These are phyloP conservation scores for Colletotrichum spinosum DNA, from an alignment of 2,329 filamentous ascomycete genomes.

Conservation along the genomic window DNA sequence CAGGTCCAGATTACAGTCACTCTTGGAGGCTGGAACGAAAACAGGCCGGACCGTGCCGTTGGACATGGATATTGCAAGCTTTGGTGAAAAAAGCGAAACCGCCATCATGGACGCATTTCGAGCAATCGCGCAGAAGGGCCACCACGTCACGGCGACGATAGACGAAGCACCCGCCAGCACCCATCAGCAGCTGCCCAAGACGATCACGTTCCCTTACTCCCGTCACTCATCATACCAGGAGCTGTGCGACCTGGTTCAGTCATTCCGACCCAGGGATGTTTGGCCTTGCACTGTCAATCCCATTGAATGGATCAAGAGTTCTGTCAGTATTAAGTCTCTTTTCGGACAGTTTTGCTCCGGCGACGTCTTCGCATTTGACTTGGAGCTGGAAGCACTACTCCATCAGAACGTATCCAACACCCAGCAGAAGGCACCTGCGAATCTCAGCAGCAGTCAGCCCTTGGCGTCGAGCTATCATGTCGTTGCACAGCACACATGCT, in stretches of 20 bases:
- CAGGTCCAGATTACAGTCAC: constrained; percentile 21
- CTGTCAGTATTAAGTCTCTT: constrained; percentile 71
- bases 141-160: not conserved
- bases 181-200: constrained; percentile 47
- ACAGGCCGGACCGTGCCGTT: constrained; percentile 49
- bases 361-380: constrained; percentile 73
- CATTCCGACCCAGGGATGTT: constrained; percentile 79
- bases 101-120: constrained; percentile 41
- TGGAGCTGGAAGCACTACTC: constrained; percentile 59
- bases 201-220: constrained; percentile 82
- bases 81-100: constrained; percentile 45
- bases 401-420: constrained; percentile 4
- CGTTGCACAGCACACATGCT: not conserved
- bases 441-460: constrained; percentile 8
- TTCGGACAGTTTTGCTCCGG: constrained; percentile 79
- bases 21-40: constrained; percentile 36
- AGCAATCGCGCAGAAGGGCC: constrained; percentile 40
- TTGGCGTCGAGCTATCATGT: not conserved
- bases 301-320: constrained; percentile 68
- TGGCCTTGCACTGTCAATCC: constrained; percentile 84
- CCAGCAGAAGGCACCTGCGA: constrained; percentile 10
- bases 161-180: not conserved
- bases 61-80: constrained; percentile 44
- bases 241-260: constrained; percentile 75
- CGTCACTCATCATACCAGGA: constrained; percentile 90